Conservation (phyloP, 2,329 filamentous ascomycete species). For the Beauveria bassiana region DNA sequence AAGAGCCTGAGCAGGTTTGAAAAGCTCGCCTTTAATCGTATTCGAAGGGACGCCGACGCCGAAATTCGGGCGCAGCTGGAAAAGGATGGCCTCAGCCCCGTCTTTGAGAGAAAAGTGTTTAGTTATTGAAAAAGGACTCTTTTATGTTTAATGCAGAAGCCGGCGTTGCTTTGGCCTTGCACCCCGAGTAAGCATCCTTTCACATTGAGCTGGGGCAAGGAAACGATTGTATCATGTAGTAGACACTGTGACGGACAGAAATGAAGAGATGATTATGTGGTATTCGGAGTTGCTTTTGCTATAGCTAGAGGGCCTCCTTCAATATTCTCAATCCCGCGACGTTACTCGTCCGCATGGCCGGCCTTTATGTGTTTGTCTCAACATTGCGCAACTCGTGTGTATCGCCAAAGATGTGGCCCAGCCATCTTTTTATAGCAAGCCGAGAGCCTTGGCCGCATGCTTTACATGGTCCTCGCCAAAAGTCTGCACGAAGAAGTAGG, state of each 20-base stretch:
- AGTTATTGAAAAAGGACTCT: not conserved
- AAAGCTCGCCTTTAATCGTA: conserved; percentile 74
- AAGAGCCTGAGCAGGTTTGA: conserved; percentile 76
- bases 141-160: not conserved
- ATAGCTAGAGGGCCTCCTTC: not conserved
- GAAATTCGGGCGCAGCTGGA: conserved; percentile 41
- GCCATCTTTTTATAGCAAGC: conserved; percentile 18
- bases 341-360: no score
- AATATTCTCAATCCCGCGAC: not conserved
- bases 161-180: not conserved
- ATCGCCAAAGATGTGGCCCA: not conserved
- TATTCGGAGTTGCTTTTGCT: not conserved
- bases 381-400: not conserved
- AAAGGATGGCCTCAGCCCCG: conserved; percentile 33
- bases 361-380: not conserved
- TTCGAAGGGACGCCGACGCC: conserved; percentile 57
- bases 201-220: not conserved
- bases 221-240: not conserved
- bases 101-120: conserved; percentile 29
- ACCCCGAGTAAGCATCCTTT: not conserved
- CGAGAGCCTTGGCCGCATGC: conserved; percentile 80
- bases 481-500: conserved; percentile 90
- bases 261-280: not conserved
- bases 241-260: not conserved
- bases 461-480: conserved; percentile 88